Evolutionary conservation across 306 rosid species (phyloP), one percentile per base, ranked within the genome.

Genomic region (Cucurbita ficifolia): DNA sequence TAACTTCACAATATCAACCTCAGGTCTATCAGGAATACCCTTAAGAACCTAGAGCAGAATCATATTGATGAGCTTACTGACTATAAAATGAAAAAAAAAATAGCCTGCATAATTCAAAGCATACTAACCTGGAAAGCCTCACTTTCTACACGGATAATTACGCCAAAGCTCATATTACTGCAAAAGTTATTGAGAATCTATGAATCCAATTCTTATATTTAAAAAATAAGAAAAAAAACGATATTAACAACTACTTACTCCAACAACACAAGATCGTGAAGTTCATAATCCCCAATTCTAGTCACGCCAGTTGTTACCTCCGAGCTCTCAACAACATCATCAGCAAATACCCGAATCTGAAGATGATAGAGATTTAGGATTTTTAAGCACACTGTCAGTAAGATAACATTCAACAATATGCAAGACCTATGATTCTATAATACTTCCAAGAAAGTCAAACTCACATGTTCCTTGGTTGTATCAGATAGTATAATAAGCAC

Each of bases 281-380:
- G 99, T 78, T 91, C 99, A 74, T 86, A 95, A 70, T 87, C 96
- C 77, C 99, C 99, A 79, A 95, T 91, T 84, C 72, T 88, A 43
- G 99, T 89, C 75, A 91, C 85, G 73, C 97, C 99, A 1, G 96
- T 85, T 33, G 97, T 95, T 22, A 95, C 97, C 83, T 95, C 99
- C 54, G 97, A 89, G 81, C 99, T 91, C 87, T 95, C 99, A 72
- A 89, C 99, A 75, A 91, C 99, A 86, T 95, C 96, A 83, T 95
- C 99, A 45, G 99, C 96, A 85, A 95, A 95, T 17, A 91, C 99
- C 55, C 96, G 97, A 67, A 95, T 81, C 99, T 95, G 73, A 75
- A 79, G 48, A 83, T 50, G 78, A 76, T 49, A 63, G 58, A 76
- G 18, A 58, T 51, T 50, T 48, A 73, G 48, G 67, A 77, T 56